Evolutionary conservation across 169 alveolate genomes (phyloP).

Genomic region (Babesia sp.): DNA sequence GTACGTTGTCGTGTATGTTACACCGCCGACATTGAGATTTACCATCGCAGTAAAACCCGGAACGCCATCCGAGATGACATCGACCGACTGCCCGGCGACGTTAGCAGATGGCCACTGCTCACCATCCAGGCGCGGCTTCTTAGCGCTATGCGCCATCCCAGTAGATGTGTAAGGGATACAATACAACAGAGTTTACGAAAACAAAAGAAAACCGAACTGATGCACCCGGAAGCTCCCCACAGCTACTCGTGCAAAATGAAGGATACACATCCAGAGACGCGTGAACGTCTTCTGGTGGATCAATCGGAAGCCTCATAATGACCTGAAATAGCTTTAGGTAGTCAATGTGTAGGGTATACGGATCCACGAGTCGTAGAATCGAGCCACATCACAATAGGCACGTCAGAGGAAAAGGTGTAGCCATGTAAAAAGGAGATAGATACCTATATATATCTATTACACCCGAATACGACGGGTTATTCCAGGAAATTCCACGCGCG

Average conservation of each 20-base stretch:
- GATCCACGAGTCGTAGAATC: too few relatives aligned
- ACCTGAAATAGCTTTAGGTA: too few relatives aligned
- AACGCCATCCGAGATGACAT: background rate
- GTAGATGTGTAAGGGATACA: background rate
- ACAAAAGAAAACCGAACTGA: background rate
- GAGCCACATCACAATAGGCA: too few relatives aligned
- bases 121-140: conserved; percentile 27
- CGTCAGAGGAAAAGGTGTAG: too few relatives aligned
- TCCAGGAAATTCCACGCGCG: too few relatives aligned
- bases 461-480: too few relatives aligned
- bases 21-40: conserved; percentile 64
- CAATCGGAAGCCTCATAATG: too few relatives aligned
- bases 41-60: conserved; percentile 16
- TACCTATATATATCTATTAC: too few relatives aligned
- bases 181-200: background rate
- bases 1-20: conserved; percentile 47
- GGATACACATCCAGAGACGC: background rate
- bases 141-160: conserved; percentile 4
- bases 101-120: background rate
- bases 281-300: background rate
- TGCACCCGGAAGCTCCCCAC: conserved; percentile 2
- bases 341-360: too few relatives aligned
- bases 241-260: background rate
- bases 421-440: too few relatives aligned
- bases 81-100: background rate